A percentile compares a stretch with the other conserved stretches of the same genome.
These are phyloP conservation scores for Fraxinus velutina DNA, from an alignment of 305 asterid genomes.

Conservation along the genomic window DNA sequence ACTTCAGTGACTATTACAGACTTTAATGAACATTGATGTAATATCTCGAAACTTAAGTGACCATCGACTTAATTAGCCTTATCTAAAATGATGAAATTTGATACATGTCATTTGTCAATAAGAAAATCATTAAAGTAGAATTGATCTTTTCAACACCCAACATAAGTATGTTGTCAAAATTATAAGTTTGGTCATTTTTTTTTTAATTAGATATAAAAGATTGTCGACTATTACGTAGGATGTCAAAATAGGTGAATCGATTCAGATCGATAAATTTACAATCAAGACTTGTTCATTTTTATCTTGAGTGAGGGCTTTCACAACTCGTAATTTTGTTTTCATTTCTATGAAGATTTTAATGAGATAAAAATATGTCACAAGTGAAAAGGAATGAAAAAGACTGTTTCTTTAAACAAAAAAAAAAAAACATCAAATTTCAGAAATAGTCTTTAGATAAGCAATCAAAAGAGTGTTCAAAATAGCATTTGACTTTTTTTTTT, in stretches of 20 bases:
- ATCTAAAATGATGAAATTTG: not conserved
- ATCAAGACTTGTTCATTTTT: not conserved
- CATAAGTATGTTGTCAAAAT: not conserved
- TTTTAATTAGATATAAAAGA: not conserved
- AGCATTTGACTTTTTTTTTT: too few species aligned
- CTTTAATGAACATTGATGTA: not conserved
- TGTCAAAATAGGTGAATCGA: not conserved
- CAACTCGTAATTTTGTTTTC: not conserved
- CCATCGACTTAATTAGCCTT: not conserved
- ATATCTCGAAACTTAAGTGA: not conserved
- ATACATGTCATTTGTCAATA: not conserved
- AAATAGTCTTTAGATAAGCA: too few species aligned
- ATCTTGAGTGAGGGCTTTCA: not conserved
- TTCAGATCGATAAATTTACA: not conserved
- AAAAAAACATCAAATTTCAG: not conserved
- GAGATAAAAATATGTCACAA: not conserved
- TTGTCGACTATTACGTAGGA: not conserved
- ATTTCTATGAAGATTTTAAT: not conserved
- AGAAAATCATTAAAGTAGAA: not conserved
- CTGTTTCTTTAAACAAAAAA: not conserved
- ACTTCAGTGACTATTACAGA: not conserved
- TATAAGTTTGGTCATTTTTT: not conserved
- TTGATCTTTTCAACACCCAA: not conserved
- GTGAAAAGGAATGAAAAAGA: too few species aligned
- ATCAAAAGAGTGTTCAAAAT: not conserved